Conservation (phyloP, 1,284 basidiomycete species). For the Pyrrhoderma noxium region DNA sequence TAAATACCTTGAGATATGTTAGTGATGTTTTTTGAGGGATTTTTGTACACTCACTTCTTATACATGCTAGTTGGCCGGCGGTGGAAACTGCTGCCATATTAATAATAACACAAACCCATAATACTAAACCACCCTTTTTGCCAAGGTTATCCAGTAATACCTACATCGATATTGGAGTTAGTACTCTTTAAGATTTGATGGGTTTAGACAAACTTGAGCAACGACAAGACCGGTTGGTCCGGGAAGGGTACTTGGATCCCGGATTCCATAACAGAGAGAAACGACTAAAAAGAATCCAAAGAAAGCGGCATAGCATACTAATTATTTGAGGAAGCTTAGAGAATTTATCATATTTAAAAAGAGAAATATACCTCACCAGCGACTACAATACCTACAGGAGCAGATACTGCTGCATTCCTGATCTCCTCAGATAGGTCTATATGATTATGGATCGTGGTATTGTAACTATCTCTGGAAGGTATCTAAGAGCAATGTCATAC, state of each 20-base stretch:
- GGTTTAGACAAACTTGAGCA: slow-evolving; percentile 15
- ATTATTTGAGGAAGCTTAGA: slow-evolving; percentile 5
- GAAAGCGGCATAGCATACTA: slow-evolving; percentile 2
- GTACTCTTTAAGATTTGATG: too few species aligned
- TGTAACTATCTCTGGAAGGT: too few species aligned
- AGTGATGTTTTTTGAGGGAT: neutral
- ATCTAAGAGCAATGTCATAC: neutral
- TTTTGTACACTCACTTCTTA: slow-evolving; percentile 17
- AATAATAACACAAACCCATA: slow-evolving; percentile 21
- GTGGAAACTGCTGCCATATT: slow-evolving; percentile 17
- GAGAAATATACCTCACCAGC: slow-evolving; percentile 10
- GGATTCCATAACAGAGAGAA: slow-evolving; percentile 21
- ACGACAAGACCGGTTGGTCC: slow-evolving; percentile 21
- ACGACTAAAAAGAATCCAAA: slow-evolving; percentile 14
- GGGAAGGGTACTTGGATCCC: slow-evolving; percentile 18
- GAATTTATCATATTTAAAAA: slow-evolving; percentile 11
- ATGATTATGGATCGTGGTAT: neutral
- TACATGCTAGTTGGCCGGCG: slow-evolving; percentile 20
- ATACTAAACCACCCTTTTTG: slow-evolving; percentile 17
- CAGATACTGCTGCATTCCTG: slow-evolving; percentile 19
- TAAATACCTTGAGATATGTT: slow-evolving; percentile 18
- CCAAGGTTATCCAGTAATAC: slow-evolving; percentile 22
- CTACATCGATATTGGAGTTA: neutral
- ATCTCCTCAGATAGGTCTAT: slow-evolving; percentile 21
- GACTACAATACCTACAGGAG: slow-evolving; percentile 20